Evolutionary conservation across 495 filamentous ascomycete species (phyloP), one percentile per base, ranked within the genome.

Genomic region (Podospora sp.): DNA sequence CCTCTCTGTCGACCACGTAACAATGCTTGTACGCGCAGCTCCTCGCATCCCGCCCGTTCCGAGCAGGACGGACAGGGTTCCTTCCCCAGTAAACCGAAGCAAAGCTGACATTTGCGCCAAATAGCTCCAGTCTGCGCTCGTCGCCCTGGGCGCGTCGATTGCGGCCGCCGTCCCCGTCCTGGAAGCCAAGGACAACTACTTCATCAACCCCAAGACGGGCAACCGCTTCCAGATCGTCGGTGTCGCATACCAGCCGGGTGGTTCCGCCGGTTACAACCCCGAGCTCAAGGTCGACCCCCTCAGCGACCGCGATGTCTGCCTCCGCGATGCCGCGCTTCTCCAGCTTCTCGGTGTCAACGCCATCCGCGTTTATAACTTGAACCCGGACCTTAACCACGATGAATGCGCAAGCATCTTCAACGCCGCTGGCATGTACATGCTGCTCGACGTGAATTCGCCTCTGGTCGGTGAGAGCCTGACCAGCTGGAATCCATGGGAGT

Each of bases 171-270:
- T 97, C 46, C 86, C 85, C 62, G 82, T 91, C 16, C 82, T 98
- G 60, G 85, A 86, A 63, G 88, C 95, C 57, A 77, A 89, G 57
- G 92, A 91, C 64, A 85, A 87, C 69, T 86, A 96, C 78, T 97
- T 97, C 76, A 86, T 97, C 74, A 91, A 97, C 81, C 85, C 86
- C 53, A 82, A 88, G 62, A 93, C 89, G 12, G 87, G 88, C 56
- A 86, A 93, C 72, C 88, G 92, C 58, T 91, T 97, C 81, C 89
- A 95, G 80, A 88, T 98, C 65, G 84, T 98, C 57, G 94, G 94
- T 72, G 87, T 96, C 61, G 94, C 93, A 81, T 97, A 97, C 81
- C 94, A 98, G 81, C 94, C 94, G 27, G 94, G 93, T 72, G 94
- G 94, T 74, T 86, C 89, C 61, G 83, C 87, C n/a, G 94, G 87